phyloP scores from a whole-genome alignment of 768 basidiomycete genomes.

The Trametes cinnabarina region DNA sequence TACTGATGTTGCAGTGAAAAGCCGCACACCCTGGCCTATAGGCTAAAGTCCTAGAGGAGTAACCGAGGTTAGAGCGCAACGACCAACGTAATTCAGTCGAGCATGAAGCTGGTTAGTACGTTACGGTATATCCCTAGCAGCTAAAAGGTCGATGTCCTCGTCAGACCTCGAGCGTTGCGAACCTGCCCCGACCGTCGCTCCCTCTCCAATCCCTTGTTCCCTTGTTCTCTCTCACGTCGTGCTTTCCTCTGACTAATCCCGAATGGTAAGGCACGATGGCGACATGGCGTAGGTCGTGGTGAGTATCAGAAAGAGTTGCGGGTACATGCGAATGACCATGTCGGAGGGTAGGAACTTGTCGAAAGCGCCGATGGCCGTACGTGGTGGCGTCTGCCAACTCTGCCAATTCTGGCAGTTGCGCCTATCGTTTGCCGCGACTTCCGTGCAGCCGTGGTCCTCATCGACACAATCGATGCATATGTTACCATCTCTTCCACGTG shows the following conservation, averaged over 20 bases:
- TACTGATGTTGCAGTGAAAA: not conserved
- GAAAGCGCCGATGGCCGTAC: not conserved
- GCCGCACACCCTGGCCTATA: not conserved
- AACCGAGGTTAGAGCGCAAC: constrained; percentile 9
- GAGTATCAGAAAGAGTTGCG: not conserved
- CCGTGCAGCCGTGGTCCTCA: not conserved
- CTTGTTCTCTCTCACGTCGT: not conserved
- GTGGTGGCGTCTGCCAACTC: not conserved
- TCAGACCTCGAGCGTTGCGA: not conserved
- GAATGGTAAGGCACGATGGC: not conserved
- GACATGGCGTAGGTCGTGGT: not conserved
- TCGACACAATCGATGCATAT: not conserved
- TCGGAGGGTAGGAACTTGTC: not conserved
- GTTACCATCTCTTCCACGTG: not conserved
- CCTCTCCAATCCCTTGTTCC: not conserved
- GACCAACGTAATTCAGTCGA: not conserved
- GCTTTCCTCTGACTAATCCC: not conserved
- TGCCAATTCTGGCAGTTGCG: not conserved
- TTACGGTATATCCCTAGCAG: not conserved
- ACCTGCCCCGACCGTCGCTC: not conserved
- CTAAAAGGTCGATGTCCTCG: not conserved
- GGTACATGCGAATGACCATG: constrained; percentile 2
- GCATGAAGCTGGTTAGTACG: not conserved
- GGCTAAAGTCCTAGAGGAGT: not conserved
- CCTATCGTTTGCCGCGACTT: not conserved